Base-by-base conservation (phyloP, 2,329 filamentous ascomycete genomes). In the Bipolaris gigantea region DNA sequence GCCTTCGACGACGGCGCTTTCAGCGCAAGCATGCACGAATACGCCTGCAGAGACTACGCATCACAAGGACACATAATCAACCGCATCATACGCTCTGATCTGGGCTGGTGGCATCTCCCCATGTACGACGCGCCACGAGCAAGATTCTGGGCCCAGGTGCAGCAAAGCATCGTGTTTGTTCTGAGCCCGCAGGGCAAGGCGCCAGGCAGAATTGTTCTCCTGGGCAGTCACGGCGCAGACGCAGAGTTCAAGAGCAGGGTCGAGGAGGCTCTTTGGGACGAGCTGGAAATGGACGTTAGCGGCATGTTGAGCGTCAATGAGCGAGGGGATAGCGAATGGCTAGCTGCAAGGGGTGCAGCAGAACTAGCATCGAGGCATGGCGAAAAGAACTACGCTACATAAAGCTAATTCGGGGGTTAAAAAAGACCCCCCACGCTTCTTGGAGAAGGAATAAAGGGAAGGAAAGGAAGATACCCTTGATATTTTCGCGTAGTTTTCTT, bases 1-100 rank as follows among this genome's bases (percentile, higher is more conserved):
- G 55, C 64, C 18, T 69, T 70, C 36, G 67, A 69, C 47, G 60
- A 63, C 25, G 60, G 57, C 3, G 65, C 64, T n/a, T 67, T 70
- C 38, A 61, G 57, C 41, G 61, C 58, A 16, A 60, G 59, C 5
- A 57, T 63, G 16, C 59, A 66, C 21, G 40, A 50, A 45, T 33
- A 36, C 35, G 50, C 16, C 32, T 65, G 43, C 39, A 47, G 34
- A 15, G n/a, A 23, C 15, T 35, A 53, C 46, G 21, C 57, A 43
- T 18, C 50, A 44, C 36, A 40, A 56, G 13, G 48, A 57, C 19
- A 9, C 19, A 50, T 57, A 15, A 55, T 57, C 21, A 55, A 43
- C 8, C 53, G 56, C 23, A 38, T 38, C 5, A 42, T 56, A n/a
- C 51, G 60, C 10, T 40, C 57, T 7, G 44, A 56, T 8, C 65